Conservation (phyloP, 306 rosid genomes). For the Canavalia gladiata region DNA sequence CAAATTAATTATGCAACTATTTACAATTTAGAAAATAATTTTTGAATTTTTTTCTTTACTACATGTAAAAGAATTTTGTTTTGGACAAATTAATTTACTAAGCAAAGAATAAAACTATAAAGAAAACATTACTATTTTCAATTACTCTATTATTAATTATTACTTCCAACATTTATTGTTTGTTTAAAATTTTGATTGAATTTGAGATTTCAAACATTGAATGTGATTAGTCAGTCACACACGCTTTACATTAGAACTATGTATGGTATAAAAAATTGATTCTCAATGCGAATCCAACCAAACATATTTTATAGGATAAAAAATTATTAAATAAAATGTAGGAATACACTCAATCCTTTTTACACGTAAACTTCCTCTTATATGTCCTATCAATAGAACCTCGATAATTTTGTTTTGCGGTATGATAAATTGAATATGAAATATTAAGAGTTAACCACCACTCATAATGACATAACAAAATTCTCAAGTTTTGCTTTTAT, state of each 20-base stretch:
- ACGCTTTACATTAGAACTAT: neutral
- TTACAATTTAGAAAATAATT: neutral
- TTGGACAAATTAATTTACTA: neutral
- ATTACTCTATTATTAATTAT: neutral
- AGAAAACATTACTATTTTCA: neutral
- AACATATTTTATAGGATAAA: neutral
- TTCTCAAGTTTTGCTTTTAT: no score
- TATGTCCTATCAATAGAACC: no score
- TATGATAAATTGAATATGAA: no score
- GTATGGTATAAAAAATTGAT: neutral
- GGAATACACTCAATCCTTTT: no score
- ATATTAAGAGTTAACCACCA: no score
- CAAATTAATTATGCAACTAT: constrained; percentile 1
- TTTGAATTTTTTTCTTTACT: neutral
- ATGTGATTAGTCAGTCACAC: no score
- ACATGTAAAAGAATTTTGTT: neutral
- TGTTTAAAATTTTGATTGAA: neutral
- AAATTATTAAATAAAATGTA: neutral
- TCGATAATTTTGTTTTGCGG: no score
- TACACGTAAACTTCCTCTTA: no score
- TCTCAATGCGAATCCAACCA: neutral
- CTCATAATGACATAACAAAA: no score
- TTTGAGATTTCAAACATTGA: no score
- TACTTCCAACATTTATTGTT: neutral
- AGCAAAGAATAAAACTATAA: neutral